Evolutionary conservation across 148 eudicot species (phyloP).

Genomic region (Camellia granthamiana): DNA sequence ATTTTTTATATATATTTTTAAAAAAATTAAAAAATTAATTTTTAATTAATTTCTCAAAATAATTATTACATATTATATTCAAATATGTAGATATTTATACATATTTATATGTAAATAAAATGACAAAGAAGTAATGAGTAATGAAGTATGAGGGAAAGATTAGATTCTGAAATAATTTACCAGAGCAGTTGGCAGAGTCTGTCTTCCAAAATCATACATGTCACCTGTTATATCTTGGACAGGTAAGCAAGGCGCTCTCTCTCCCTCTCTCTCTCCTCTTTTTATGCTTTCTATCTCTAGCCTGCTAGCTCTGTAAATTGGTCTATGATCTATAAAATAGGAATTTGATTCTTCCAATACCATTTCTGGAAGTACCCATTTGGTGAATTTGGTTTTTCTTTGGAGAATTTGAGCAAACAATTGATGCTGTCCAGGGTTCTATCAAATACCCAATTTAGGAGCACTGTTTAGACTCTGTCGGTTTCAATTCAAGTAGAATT

Average conservation of each 20-base stretch:
- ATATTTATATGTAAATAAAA: too few relatives aligned
- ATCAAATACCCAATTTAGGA: constrained; percentile 27
- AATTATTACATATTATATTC: neutral
- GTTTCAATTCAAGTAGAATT: constrained; percentile 9
- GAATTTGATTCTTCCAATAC: constrained; percentile 39
- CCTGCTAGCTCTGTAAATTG: constrained; percentile 15
- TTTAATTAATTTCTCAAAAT: too few relatives aligned
- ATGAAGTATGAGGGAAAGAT: constrained; percentile 27
- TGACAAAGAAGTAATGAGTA: neutral
- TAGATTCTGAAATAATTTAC: constrained; percentile 37
- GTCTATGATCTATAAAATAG: constrained; percentile 31
- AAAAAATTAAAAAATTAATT: too few relatives aligned
- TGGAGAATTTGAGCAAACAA: constrained; percentile 31
- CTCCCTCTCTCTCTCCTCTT: neutral
- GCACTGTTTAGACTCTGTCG: constrained; percentile 21
- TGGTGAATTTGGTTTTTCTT: constrained; percentile 28
- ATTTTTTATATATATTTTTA: too few relatives aligned
- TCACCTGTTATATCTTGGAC: constrained; percentile 44
- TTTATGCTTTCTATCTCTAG: neutral
- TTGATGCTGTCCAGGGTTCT: constrained; percentile 35
- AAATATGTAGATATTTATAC: neutral
- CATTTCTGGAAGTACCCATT: constrained; percentile 42
- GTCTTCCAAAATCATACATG: constrained; percentile 38
- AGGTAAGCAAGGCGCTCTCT: constrained; percentile 34
- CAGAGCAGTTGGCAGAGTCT: constrained; percentile 52